Conservation (phyloP, 2,329 filamentous ascomycete genomes). For the Pseudogymnoascus sp. region DNA sequence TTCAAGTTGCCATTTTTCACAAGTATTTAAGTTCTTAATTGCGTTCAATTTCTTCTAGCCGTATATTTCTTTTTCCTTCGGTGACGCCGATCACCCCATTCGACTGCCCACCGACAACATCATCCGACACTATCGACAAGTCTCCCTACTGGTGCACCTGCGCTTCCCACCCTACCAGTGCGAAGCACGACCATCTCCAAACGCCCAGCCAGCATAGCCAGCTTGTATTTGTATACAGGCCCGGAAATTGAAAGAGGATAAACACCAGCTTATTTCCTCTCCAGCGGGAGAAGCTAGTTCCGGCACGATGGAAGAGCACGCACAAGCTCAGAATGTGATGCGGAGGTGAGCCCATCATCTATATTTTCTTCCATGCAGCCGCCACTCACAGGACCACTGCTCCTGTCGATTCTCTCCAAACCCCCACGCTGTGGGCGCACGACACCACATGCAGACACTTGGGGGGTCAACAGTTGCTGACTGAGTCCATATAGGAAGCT, state of each 20-base stretch:
- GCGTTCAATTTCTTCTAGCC: constrained; percentile 2
- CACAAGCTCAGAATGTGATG: constrained; percentile 34
- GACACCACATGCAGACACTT: not conserved
- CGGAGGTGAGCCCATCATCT: constrained; percentile 31
- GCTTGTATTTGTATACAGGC: not conserved
- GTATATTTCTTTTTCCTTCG: not conserved
- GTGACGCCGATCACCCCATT: not conserved
- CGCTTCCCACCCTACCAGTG: not conserved
- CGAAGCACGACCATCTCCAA: not conserved
- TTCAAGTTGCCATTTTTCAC: constrained; percentile 3
- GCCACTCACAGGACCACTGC: not conserved
- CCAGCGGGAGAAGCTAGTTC: not conserved
- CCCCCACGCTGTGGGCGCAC: not conserved
- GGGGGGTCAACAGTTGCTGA: not conserved
- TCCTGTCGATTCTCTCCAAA: not conserved
- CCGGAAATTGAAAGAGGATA: not conserved
- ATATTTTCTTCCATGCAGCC: not conserved
- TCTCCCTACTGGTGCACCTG: not conserved
- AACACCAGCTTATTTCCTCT: not conserved
- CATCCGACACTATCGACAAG: not conserved
- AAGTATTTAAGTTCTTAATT: constrained; percentile 9
- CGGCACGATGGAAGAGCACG: constrained; percentile 25
- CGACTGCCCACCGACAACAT: not conserved
- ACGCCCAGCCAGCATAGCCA: not conserved
- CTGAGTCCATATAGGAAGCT: constrained; percentile 58